phyloP scores from a whole-genome alignment of 2,329 filamentous ascomycete species.

The Phialemoniopsis sp. region DNA sequence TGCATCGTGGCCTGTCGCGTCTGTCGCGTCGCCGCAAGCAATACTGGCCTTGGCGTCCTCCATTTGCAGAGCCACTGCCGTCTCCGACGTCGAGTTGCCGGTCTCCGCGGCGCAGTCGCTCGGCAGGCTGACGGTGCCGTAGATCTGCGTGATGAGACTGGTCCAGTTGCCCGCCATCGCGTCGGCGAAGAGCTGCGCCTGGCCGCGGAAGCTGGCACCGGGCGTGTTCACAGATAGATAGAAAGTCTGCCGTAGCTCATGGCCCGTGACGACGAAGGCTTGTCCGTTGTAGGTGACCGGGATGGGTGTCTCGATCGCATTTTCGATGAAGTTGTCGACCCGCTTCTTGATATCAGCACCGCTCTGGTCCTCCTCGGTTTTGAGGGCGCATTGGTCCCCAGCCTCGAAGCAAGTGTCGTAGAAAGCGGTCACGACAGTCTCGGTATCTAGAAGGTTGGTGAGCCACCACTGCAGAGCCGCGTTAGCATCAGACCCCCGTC shows the following conservation, averaged over 20 bases:
- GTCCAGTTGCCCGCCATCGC: conserved; percentile 23
- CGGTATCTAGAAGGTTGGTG: conserved; percentile 29
- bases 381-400: conserved; percentile 22
- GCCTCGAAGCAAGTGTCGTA: conserved; percentile 28
- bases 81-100: conserved; percentile 1
- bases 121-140: too few relatives aligned
- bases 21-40: conserved; percentile 17
- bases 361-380: conserved; percentile 15
- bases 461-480: conserved; percentile 21
- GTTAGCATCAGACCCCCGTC: background rate
- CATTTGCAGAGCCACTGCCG: background rate
- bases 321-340: conserved; percentile 21
- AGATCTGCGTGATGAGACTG: conserved; percentile 1
- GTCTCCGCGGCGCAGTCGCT: background rate
- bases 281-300: conserved; percentile 12
- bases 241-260: conserved; percentile 22
- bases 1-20: background rate
- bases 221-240: conserved; percentile 22
- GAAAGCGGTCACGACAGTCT: conserved; percentile 25
- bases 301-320: conserved; percentile 20
- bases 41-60: conserved; percentile 19
- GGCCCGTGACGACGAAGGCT: conserved; percentile 21
- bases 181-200: conserved; percentile 13
- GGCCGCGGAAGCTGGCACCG: conserved; percentile 9
- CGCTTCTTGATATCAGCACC: conserved; percentile 23